A percentile compares a stretch with the other conserved stretches of the same genome.
Conservation (phyloP, 352 stramenopile species). For the Pilasporangium apinafurcum region DNA sequence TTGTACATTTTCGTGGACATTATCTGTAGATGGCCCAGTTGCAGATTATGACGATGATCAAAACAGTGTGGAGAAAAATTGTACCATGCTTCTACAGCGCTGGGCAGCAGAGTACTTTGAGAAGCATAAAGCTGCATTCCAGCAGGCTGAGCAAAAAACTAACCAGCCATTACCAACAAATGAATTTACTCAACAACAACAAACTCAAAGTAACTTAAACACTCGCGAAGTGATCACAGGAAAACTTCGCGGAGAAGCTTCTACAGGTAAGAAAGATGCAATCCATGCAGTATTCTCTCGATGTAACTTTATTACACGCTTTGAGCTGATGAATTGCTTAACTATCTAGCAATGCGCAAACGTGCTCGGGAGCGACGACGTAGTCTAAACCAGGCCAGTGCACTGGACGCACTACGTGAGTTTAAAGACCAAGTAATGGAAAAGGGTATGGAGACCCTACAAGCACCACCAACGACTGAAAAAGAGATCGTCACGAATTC, state of each 20-base stretch:
- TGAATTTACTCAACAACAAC: background rate
- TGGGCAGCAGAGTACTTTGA: background rate
- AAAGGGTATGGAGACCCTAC: constrained; percentile 12
- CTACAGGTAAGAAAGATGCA: no score
- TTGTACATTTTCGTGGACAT: no score
- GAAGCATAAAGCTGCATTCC: background rate
- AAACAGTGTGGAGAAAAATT: no score
- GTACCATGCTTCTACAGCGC: no score
- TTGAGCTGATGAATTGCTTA: background rate
- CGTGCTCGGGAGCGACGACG: constrained; percentile 15
- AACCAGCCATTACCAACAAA: background rate
- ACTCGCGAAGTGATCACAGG: no score
- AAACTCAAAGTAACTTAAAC: no score
- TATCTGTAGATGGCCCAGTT: no score
- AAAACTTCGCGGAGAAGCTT: background rate
- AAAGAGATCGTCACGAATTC: background rate
- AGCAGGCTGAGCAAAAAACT: constrained; percentile 4
- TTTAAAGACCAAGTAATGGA: no score
- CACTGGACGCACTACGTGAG: constrained; percentile 4
- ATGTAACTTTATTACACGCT: background rate
- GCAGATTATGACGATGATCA: background rate
- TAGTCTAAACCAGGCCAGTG: constrained; percentile 14
- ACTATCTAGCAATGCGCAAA: constrained; percentile 8
- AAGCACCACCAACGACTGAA: background rate
- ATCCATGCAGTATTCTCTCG: no score